These are phyloP conservation scores for Heliamphora pulchella DNA, from an alignment of 179 eudicot genomes.

Conservation along the genomic window DNA sequence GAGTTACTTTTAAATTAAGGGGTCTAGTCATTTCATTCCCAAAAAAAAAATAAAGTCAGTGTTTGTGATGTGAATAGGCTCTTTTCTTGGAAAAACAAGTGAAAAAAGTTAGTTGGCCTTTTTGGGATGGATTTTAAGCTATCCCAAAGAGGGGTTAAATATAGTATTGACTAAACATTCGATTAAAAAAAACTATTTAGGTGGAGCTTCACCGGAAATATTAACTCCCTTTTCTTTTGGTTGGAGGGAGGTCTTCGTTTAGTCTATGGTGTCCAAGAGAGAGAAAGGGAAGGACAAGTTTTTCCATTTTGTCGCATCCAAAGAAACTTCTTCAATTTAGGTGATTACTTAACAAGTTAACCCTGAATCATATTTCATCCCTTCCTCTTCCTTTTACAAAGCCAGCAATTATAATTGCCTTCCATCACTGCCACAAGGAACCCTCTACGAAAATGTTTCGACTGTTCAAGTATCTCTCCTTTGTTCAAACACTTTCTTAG, in stretches of 20 bases:
- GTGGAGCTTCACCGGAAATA: neutral
- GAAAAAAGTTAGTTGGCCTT: too few relatives aligned
- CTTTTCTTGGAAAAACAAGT: too few relatives aligned
- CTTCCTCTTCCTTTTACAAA: conserved; percentile 6
- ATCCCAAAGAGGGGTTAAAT: too few relatives aligned
- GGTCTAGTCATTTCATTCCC: too few relatives aligned
- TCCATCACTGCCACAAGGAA: neutral
- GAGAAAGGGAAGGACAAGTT: too few relatives aligned
- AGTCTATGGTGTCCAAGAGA: too few relatives aligned
- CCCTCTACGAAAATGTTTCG: neutral
- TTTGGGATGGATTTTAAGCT: too few relatives aligned
- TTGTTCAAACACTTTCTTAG: neutral
- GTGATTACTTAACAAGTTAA: neutral
- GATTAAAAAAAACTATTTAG: neutral
- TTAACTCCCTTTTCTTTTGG: neutral
- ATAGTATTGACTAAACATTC: neutral
- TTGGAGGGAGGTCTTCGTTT: too few relatives aligned
- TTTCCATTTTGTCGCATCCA: neutral
- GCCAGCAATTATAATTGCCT: neutral
- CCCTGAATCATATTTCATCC: neutral
- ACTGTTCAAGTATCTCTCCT: neutral
- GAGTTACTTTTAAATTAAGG: too few relatives aligned
- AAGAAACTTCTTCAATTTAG: neutral
- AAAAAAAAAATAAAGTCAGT: too few relatives aligned
- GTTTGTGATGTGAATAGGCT: too few relatives aligned